Evolutionary conservation across 768 basidiomycete genomes (phyloP).

Genomic region (Termitomyces sp.): DNA sequence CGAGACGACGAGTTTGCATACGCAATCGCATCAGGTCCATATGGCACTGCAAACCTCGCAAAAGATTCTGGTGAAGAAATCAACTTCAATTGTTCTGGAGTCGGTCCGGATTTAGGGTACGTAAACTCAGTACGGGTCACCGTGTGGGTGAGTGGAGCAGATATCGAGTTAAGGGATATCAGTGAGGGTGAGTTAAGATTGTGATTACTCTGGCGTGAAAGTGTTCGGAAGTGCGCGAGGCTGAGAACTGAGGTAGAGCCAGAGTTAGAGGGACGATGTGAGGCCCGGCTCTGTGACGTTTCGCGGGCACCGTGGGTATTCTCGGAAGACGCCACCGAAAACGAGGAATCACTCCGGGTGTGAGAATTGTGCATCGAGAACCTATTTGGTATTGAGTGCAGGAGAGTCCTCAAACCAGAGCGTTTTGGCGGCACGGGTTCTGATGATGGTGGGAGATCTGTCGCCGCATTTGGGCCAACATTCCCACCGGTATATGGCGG

Average conservation of each 20-base stretch:
- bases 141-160: constrained; percentile 72
- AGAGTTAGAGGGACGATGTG: constrained; percentile 25
- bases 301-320: constrained; percentile 17
- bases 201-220: constrained; percentile 41
- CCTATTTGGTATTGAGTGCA: constrained; percentile 26
- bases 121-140: constrained; percentile 63
- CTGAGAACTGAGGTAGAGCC: constrained; percentile 30
- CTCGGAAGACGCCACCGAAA: constrained; percentile 19
- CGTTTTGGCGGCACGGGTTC: constrained; percentile 21
- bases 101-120: constrained; percentile 58
- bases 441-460: constrained; percentile 9
- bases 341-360: constrained; percentile 24
- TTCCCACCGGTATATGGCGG: constrained; percentile 58
- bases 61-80: constrained; percentile 65
- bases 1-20: constrained; percentile 48
- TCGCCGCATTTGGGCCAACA: constrained; percentile 1
- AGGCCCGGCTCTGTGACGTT: constrained; percentile 18
- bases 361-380: constrained; percentile 22
- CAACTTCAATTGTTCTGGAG: constrained; percentile 58
- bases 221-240: constrained; percentile 41
- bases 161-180: constrained; percentile 71
- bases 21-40: constrained; percentile 67
- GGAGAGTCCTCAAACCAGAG: constrained; percentile 45
- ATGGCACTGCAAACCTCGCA: constrained; percentile 68
- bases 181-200: constrained; percentile 58